These are phyloP conservation scores for Diaporthe citrichinensis DNA, from an alignment of 2,329 filamentous ascomycete genomes.

Conservation along the genomic window DNA sequence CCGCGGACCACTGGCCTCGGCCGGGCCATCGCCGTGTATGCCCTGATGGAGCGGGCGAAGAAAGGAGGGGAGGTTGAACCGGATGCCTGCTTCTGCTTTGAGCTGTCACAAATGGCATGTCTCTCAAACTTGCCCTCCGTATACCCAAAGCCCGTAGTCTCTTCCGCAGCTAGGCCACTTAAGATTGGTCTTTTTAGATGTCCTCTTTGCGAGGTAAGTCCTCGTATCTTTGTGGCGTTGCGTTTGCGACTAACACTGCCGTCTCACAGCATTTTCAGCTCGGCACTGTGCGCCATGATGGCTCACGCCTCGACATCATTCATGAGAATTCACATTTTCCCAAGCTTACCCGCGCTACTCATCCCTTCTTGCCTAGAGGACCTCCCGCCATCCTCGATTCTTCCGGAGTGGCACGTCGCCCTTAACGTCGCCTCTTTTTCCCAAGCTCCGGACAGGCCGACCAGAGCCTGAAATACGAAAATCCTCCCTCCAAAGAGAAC, in stretches of 20 bases:
- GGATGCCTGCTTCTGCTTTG: conserved; percentile 20
- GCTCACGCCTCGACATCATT: conserved; percentile 18
- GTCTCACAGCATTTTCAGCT: conserved; percentile 28
- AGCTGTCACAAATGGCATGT: conserved; percentile 28
- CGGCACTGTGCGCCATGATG: conserved; percentile 22
- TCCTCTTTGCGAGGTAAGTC: neutral
- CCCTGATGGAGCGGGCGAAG: neutral
- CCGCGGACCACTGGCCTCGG: conserved; percentile 7
- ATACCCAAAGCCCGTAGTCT: neutral
- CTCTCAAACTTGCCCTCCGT: neutral
- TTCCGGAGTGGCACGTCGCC: neutral
- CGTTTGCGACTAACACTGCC: conserved; percentile 6
- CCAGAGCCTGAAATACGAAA: neutral
- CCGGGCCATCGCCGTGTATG: conserved; percentile 9
- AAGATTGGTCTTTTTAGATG: neutral
- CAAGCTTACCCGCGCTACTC: neutral
- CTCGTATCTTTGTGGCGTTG: conserved; percentile 17
- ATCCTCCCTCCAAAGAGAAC: neutral
- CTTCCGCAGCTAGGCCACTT: neutral
- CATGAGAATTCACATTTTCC: conserved; percentile 25
- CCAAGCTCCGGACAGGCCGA: neutral
- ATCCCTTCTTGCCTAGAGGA: neutral
- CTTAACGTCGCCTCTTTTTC: neutral
- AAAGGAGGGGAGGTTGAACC: neutral
- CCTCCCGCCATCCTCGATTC: neutral